A percentile compares a stretch with the other conserved stretches of the same genome.
These are phyloP conservation scores for Sequoia sempervirens DNA, from an alignment of 75 land plant species.

Conservation along the genomic window DNA sequence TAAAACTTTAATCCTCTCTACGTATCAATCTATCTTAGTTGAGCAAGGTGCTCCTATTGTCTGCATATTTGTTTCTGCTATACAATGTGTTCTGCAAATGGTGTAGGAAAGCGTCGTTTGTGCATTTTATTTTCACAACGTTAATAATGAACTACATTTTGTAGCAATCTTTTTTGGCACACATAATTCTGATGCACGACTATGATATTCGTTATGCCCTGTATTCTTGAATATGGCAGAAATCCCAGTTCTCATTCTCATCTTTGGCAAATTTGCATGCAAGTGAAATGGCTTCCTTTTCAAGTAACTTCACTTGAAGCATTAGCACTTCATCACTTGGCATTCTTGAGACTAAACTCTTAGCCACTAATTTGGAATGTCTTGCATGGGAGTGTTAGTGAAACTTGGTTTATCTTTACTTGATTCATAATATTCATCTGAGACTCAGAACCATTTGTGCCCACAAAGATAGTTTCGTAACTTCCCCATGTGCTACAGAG, in stretches of 20 bases:
- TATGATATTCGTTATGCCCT: not conserved
- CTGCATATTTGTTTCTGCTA: too few species aligned
- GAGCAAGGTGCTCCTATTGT: too few species aligned
- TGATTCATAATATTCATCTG: not conserved
- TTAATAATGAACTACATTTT: not conserved
- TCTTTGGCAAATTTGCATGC: not conserved
- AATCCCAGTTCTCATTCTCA: not conserved
- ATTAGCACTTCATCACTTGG: not conserved
- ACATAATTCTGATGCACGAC: not conserved
- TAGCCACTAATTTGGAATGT: too few species aligned
- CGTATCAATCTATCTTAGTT: too few species aligned
- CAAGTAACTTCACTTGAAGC: not conserved
- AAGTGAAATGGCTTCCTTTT: not conserved
- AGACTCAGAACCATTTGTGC: not conserved
- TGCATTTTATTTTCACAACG: not conserved
- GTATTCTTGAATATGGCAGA: not conserved
- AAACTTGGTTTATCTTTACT: not conserved
- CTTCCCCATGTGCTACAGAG: not conserved
- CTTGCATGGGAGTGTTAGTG: not conserved
- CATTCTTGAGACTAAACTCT: not conserved
- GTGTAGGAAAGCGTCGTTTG: not conserved
- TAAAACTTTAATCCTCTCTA: too few species aligned
- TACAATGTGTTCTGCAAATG: too few species aligned
- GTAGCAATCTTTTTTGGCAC: not conserved
- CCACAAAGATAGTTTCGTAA: not conserved